Base-by-base conservation (phyloP, 768 basidiomycete genomes). In the Chalciporus pseudorubinellus region DNA sequence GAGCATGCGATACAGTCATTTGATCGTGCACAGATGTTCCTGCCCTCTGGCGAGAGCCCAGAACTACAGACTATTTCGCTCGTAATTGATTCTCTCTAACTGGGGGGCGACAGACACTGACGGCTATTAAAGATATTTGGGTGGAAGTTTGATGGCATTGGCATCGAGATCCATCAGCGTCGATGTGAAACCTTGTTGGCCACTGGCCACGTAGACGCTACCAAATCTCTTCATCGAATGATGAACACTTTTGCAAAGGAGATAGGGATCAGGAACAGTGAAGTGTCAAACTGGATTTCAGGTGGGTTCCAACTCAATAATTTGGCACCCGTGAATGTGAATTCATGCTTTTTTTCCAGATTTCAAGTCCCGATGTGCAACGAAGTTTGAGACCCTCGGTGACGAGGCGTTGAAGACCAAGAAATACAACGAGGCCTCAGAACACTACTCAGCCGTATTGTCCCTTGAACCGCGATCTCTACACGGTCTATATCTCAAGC, bases 121-220 rank as follows among this genome's bases (percentile, higher is more conserved):
- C 24, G 13, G 5, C 0, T 10, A 10, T 22, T 4, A n/a, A 48
- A 60, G 59, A 45, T 60, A 11, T 60, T 60, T 28, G 59, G 59
- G 19, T 60, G 59, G 59, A 60, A 60, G 10, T 60, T 60, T n/a
- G 59, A 45, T 45, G 58, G 54, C 13, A 51, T 60, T 14, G 45
- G 42, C 3, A 43, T 60, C 36, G 48, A 52, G 34, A 53, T 59
- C 11, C 59, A 59, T 18, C 53, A 59, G 45, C 33, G 2, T 31
- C 60, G 52, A 39, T 60, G 54, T 24, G 39, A 56, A 20, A 44
- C 28, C 5, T 20, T 60, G 2, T 11, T 59, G 28, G 18, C 46
- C 3, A 18, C 16, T 9, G 59, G 39, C 11, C 10, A 43, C 2
- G 9, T 54, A 13, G 14, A 44, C 12, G 48, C 50, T 34, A 53